A percentile compares a stretch with the other conserved stretches of the same genome.
Evolutionary conservation across 306 rosid genomes (phyloP).

Genomic region (Citrullus mucosospermus): DNA sequence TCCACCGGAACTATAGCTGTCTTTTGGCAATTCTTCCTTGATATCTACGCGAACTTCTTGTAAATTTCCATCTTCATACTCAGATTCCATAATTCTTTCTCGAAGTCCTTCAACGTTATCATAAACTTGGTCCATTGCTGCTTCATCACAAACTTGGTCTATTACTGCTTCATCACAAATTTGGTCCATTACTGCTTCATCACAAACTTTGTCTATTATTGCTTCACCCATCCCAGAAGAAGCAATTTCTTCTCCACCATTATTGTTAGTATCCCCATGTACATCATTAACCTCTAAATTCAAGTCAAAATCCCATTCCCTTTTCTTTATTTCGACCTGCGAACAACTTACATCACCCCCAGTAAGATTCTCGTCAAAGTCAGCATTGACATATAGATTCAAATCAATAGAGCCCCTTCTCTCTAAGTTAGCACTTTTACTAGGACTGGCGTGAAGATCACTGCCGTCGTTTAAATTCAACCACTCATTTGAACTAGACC

Average conservation of each 20-base stretch:
- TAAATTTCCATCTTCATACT: constrained; percentile 11
- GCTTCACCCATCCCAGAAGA: constrained; percentile 18
- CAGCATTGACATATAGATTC: constrained; percentile 57
- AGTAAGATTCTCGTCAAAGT: constrained; percentile 25
- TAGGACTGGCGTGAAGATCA: constrained; percentile 11
- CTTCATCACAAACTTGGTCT: constrained; percentile 13
- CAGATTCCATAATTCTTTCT: constrained; percentile 20
- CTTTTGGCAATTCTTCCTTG: constrained; percentile 22
- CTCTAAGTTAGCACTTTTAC: constrained; percentile 14
- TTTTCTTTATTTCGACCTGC: constrained; percentile 21
- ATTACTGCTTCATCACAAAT: constrained; percentile 14
- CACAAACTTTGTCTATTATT: constrained; percentile 11
- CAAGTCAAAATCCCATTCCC: constrained; percentile 64
- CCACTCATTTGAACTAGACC: constrained; percentile 39
- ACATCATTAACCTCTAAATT: constrained; percentile 67
- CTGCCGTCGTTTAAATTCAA: constrained; percentile 33
- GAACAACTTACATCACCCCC: constrained; percentile 11
- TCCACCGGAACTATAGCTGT: constrained; percentile 15
- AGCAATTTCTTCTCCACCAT: constrained; percentile 19
- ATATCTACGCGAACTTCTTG: constrained; percentile 24
- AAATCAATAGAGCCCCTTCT: constrained; percentile 57
- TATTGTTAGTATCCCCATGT: constrained; percentile 26
- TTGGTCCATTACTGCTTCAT: constrained; percentile 15
- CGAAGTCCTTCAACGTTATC: constrained; percentile 1
- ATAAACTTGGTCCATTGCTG: constrained; percentile 10